Percentiles rank a stretch among this genome's conserved stretches.
These are phyloP conservation scores for Xanthoconium purpureum DNA, from an alignment of 768 basidiomycete species.

Conservation along the genomic window DNA sequence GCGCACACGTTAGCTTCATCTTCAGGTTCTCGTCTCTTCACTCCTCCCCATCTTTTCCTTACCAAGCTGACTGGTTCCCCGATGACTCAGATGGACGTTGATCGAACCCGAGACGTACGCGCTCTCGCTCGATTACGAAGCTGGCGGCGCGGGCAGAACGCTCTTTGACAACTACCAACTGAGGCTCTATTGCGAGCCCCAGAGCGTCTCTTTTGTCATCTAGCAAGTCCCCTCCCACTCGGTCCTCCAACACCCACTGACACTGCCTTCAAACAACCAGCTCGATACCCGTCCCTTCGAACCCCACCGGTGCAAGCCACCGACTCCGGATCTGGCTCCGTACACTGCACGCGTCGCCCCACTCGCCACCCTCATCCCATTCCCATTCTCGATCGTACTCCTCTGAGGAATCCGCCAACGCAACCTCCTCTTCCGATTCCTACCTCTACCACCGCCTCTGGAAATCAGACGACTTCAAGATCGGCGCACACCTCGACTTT, in stretches of 20 bases:
- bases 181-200: constrained; percentile 53
- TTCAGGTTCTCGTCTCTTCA: constrained; percentile 44
- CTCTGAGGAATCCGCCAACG: background rate
- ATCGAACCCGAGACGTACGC: constrained; percentile 45
- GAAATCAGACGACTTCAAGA: constrained; percentile 60
- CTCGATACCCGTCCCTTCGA: constrained; percentile 52
- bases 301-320: constrained; percentile 56
- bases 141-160: constrained; percentile 54
- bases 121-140: constrained; percentile 64
- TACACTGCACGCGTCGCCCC: constrained; percentile 28
- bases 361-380: background rate
- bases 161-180: constrained; percentile 55
- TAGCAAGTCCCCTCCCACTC: constrained; percentile 42
- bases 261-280: constrained; percentile 27
- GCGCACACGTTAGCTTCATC: constrained; percentile 54
- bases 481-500: constrained; percentile 58
- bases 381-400: background rate
- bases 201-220: constrained; percentile 53
- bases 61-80: background rate
- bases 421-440: constrained; percentile 31
- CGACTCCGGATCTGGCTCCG: constrained; percentile 64
- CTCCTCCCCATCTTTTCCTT: background rate
- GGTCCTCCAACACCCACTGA: background rate
- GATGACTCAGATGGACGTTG: constrained; percentile 45
- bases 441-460: constrained; percentile 64